These are phyloP conservation scores for Boletus subparvulus DNA, from an alignment of 768 basidiomycete genomes.

Conservation along the genomic window DNA sequence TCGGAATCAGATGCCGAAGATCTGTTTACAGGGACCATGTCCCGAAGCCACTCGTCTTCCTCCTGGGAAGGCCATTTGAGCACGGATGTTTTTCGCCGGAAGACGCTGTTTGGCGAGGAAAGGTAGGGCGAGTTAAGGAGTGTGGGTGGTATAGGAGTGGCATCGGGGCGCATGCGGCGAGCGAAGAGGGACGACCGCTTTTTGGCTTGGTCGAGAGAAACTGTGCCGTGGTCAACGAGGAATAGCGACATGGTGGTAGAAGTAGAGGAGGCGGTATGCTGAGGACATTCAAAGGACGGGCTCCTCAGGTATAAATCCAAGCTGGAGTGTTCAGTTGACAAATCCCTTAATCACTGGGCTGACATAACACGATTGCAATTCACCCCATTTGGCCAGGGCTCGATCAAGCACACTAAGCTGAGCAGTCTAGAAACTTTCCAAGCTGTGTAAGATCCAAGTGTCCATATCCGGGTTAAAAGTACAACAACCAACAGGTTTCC, in stretches of 20 bases:
- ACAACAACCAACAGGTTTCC: slow-evolving; percentile 17
- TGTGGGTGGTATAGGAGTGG: slow-evolving; percentile 58
- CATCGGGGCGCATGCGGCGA: slow-evolving; percentile 27
- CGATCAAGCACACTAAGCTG: slow-evolving; percentile 22
- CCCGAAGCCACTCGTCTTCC: slow-evolving; percentile 62
- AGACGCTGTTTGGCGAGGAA: slow-evolving; percentile 48
- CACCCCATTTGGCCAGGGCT: slow-evolving; percentile 11
- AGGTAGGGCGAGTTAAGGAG: slow-evolving; percentile 56
- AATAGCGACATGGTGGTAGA: slow-evolving; percentile 15
- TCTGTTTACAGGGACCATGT: slow-evolving; percentile 50
- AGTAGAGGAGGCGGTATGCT: slow-evolving; percentile 4
- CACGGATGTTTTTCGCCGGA: slow-evolving; percentile 37
- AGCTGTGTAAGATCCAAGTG: slow-evolving; percentile 16
- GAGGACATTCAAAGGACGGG: slow-evolving; percentile 1
- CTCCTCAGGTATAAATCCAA: slow-evolving; percentile 18
- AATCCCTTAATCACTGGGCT: slow-evolving; percentile 24
- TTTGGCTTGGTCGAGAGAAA: slow-evolving; percentile 4
- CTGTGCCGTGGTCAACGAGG: slow-evolving; percentile 13
- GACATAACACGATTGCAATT: slow-evolving; percentile 23
- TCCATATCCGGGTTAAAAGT: slow-evolving; percentile 8
- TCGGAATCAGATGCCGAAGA: slow-evolving; percentile 10
- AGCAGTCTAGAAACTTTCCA: slow-evolving; percentile 21
- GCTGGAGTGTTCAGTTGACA: slow-evolving; percentile 20
- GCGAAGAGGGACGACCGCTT: slow-evolving; percentile 22
- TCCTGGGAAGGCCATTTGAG: slow-evolving; percentile 45